Percentiles rank a stretch among this genome's conserved stretches.
Conservation (phyloP, 2,329 filamentous ascomycete genomes). For the Neonectria coccinea region DNA sequence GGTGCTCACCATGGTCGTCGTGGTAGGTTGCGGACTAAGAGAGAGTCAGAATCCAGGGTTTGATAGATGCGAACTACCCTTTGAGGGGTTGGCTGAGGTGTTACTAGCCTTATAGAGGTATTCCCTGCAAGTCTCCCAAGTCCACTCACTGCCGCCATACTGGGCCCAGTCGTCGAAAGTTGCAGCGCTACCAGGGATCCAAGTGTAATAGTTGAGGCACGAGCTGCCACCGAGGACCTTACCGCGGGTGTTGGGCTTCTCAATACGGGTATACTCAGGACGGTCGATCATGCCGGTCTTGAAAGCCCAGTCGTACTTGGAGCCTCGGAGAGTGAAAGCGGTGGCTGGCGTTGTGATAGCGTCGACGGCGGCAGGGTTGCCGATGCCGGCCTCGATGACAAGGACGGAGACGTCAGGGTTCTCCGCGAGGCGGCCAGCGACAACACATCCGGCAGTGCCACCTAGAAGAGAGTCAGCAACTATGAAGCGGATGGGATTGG, state of each 20-base stretch:
- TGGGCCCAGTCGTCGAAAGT: conserved; percentile 79
- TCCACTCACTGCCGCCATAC: conserved; percentile 76
- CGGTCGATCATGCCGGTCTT: conserved; percentile 72
- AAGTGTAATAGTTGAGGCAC: conserved; percentile 73
- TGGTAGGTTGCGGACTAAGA: conserved; percentile 63
- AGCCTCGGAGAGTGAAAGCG: conserved; percentile 65
- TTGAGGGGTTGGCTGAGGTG: not conserved
- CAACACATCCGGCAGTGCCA: conserved; percentile 52
- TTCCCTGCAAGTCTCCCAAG: conserved; percentile 57
- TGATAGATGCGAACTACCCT: too few relatives aligned
- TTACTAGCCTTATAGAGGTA: conserved; percentile 62
- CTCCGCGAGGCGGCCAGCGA: conserved; percentile 53
- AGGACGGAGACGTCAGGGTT: conserved; percentile 55
- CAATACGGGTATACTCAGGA: conserved; percentile 68
- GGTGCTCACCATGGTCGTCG: conserved; percentile 62
- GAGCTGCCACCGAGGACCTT: conserved; percentile 70
- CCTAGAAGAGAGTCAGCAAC: conserved; percentile 27
- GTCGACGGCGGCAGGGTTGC: conserved; percentile 61
- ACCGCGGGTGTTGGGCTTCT: conserved; percentile 72
- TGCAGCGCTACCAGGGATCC: conserved; percentile 67
- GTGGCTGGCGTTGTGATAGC: conserved; percentile 65
- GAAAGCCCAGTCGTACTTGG: conserved; percentile 70
- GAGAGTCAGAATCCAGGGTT: not conserved
- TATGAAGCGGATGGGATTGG: not conserved
- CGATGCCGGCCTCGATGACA: conserved; percentile 61